These are phyloP conservation scores for Chlorella variabilis DNA, from an alignment of 163 green algal genomes.

Conservation along the genomic window DNA sequence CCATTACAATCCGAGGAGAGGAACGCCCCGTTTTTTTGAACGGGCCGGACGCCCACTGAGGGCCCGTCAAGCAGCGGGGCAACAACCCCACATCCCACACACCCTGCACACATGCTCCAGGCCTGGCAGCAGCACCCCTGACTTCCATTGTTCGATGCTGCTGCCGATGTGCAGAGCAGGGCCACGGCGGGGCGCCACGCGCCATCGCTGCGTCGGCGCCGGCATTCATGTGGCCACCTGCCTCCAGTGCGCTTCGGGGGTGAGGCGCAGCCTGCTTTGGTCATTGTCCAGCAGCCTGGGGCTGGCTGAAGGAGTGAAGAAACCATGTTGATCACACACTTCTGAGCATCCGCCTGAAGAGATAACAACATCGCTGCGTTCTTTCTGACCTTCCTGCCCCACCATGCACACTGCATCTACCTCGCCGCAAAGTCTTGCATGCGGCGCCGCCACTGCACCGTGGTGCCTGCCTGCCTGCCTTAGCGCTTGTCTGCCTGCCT, in stretches of 20 bases:
- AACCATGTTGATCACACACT: conserved; percentile 63
- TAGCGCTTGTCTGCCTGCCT: too few species aligned
- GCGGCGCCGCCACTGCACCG: too few species aligned
- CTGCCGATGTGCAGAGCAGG: too few species aligned
- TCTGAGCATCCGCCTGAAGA: conserved; percentile 56
- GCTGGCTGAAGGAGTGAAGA: conserved; percentile 60
- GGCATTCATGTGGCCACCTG: too few species aligned
- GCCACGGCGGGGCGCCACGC: neutral
- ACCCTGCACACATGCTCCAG: neutral
- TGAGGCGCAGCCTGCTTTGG: too few species aligned
- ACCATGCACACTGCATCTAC: neutral
- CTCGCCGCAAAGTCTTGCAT: too few species aligned
- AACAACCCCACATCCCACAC: conserved; percentile 9
- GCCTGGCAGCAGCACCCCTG: neutral
- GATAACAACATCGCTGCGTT: conserved; percentile 74
- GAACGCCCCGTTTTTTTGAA: conserved; percentile 42
- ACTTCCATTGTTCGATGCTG: neutral
- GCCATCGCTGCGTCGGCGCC: neutral
- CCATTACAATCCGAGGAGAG: conserved; percentile 66
- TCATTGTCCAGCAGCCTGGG: too few species aligned
- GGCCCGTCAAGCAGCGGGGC: conserved; percentile 34
- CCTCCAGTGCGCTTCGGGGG: too few species aligned
- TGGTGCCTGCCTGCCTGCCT: too few species aligned
- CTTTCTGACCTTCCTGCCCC: conserved; percentile 67
- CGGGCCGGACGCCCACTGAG: neutral